phyloP scores from a whole-genome alignment of 1,284 basidiomycete species.

The Moesziomyces sp. region DNA sequence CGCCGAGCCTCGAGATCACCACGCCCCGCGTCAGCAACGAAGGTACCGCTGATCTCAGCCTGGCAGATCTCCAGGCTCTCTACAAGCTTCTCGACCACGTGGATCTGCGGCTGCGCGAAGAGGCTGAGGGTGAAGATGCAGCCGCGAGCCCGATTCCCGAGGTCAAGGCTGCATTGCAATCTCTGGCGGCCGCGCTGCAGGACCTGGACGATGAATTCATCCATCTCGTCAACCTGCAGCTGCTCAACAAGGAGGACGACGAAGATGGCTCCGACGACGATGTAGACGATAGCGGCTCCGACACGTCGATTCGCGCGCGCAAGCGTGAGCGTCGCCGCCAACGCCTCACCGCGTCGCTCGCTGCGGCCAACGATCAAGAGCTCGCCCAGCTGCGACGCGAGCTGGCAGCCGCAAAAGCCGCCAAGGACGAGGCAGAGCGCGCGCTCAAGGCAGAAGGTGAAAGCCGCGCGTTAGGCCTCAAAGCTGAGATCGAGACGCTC shows the following conservation, averaged over 20 bases:
- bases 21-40: constrained; percentile 45
- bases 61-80: constrained; percentile 50
- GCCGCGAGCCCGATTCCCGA: constrained; percentile 46
- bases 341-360: constrained; percentile 28
- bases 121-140: constrained; percentile 6
- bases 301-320: constrained; percentile 41
- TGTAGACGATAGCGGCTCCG: constrained; percentile 35
- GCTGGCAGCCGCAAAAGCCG: constrained; percentile 18
- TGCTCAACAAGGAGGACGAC: constrained; percentile 43
- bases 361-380: constrained; percentile 21
- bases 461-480: constrained; percentile 15
- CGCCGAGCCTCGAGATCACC: constrained; percentile 62
- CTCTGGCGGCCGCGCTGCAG: constrained; percentile 48
- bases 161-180: constrained; percentile 45
- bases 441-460: constrained; percentile 24
- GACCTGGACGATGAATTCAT: constrained; percentile 56
- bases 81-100: constrained; percentile 53
- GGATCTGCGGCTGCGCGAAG: constrained; percentile 36
- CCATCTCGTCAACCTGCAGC: constrained; percentile 51
- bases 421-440: constrained; percentile 27
- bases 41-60: constrained; percentile 40
- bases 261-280: constrained; percentile 39
- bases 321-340: constrained; percentile 22
- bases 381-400: constrained; percentile 25
- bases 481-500: constrained; percentile 30